Evolutionary conservation across 2,329 filamentous ascomycete genomes (phyloP).

Genomic region (Neospermospora avenae): DNA sequence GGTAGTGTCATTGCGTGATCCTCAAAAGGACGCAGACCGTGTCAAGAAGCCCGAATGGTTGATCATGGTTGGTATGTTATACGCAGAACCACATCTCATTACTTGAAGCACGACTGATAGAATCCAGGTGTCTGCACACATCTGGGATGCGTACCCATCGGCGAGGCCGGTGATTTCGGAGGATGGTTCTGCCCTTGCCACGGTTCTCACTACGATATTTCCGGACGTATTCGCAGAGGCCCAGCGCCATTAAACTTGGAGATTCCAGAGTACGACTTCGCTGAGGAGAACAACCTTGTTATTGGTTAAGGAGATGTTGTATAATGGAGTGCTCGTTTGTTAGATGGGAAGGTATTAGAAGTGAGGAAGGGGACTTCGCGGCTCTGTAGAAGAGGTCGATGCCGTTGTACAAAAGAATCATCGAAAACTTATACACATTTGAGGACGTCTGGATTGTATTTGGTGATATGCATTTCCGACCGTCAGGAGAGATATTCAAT

Average conservation of each 20-base stretch:
- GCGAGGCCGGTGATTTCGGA: slow-evolving; percentile 95
- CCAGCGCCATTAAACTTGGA: slow-evolving; percentile 97
- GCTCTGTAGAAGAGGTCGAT: slow-evolving; percentile 37
- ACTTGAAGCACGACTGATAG: slow-evolving; percentile 5
- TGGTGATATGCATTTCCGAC: background rate
- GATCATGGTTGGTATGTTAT: slow-evolving; percentile 81
- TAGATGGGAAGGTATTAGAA: slow-evolving; percentile 7
- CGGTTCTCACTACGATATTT: slow-evolving; percentile 99
- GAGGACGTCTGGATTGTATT: background rate
- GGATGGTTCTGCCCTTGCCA: slow-evolving; percentile 99
- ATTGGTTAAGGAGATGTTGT: slow-evolving; percentile 68
- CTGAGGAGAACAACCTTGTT: slow-evolving; percentile 80
- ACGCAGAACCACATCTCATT: too few species aligned
- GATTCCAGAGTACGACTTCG: slow-evolving; percentile 89
- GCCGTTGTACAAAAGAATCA: slow-evolving; percentile 37
- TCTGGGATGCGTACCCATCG: slow-evolving; percentile 97
- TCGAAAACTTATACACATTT: slow-evolving; percentile 18
- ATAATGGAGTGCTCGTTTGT: slow-evolving; percentile 12
- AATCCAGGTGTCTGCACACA: slow-evolving; percentile 93
- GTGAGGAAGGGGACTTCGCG: slow-evolving; percentile 36
- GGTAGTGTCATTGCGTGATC: slow-evolving; percentile 81
- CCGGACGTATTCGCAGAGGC: slow-evolving; percentile 94
- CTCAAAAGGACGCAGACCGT: slow-evolving; percentile 85
- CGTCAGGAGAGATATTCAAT: background rate
- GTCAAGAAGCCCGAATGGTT: slow-evolving; percentile 99